phyloP scores from a whole-genome alignment of 768 basidiomycete genomes.

The Mycena haematopus region DNA sequence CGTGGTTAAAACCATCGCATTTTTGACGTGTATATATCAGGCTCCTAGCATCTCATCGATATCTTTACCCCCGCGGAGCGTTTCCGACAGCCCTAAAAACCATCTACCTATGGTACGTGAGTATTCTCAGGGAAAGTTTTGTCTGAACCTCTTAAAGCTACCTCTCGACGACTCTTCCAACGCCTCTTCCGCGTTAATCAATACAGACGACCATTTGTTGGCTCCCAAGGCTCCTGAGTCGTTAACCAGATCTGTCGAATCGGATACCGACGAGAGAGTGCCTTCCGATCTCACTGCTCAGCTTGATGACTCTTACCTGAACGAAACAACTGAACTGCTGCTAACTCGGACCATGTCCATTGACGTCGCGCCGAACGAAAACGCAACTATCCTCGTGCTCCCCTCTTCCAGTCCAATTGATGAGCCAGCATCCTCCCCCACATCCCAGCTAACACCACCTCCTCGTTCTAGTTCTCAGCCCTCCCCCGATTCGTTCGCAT shows the following conservation, averaged over 20 bases:
- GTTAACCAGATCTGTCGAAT: neutral
- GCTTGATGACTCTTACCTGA: neutral
- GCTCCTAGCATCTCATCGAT: neutral
- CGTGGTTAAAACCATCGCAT: neutral
- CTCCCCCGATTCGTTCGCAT: neutral
- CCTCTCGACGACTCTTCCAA: neutral
- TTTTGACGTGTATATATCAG: conserved; percentile 17
- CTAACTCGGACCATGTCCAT: neutral
- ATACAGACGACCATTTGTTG: conserved; percentile 6
- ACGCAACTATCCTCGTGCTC: neutral
- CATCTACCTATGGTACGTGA: conserved; percentile 1
- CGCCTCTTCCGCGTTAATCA: neutral
- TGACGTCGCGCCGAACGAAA: neutral
- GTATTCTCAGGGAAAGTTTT: neutral
- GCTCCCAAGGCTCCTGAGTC: neutral
- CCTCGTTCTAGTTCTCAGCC: conserved; percentile 3
- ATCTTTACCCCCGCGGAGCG: neutral
- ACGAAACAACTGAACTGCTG: neutral
- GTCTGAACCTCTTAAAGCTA: conserved; percentile 1
- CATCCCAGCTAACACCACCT: conserved; percentile 1
- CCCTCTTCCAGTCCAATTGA: conserved; percentile 18
- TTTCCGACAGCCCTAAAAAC: neutral
- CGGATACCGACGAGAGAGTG: neutral
- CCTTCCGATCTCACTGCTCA: neutral
- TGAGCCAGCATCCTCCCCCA: conserved; percentile 3